These are phyloP conservation scores for Neonectria magnoliae DNA, from an alignment of 2,329 filamentous ascomycete species.

Conservation along the genomic window DNA sequence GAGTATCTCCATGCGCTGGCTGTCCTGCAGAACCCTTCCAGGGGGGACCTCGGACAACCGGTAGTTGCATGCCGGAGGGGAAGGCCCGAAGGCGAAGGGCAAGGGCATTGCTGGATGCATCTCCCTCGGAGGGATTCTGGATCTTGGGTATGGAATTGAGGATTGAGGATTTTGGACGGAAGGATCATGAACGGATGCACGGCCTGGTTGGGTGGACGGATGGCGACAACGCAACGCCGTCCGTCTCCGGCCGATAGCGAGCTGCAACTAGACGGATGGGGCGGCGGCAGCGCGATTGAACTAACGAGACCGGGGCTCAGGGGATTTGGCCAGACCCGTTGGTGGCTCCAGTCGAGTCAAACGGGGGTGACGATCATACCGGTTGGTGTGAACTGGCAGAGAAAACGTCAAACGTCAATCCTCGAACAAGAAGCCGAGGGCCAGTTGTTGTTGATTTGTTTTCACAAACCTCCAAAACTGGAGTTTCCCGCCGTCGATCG, in stretches of 20 bases:
- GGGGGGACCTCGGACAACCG: background rate
- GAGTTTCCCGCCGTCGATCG: slow-evolving; percentile 7
- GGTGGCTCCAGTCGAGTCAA: background rate
- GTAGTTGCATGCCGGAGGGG: slow-evolving; percentile 5
- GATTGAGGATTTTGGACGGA: background rate
- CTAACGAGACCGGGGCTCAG: background rate
- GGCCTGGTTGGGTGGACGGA: background rate
- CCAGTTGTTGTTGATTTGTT: slow-evolving; percentile 18
- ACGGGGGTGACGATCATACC: background rate
- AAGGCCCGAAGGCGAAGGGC: background rate
- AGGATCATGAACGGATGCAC: background rate
- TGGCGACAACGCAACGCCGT: slow-evolving; percentile 7
- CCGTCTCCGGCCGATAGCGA: slow-evolving; percentile 35
- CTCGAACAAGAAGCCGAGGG: background rate
- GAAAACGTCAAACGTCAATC: background rate
- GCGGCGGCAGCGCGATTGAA: slow-evolving; percentile 28
- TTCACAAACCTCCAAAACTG: background rate
- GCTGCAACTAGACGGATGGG: slow-evolving; percentile 38
- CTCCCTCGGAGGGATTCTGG: slow-evolving; percentile 2
- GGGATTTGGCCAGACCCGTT: background rate
- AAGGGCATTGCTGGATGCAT: background rate
- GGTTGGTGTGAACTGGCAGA: background rate
- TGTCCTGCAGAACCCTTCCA: background rate
- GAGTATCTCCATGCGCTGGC: background rate
- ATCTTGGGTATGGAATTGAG: background rate